phyloP scores from a whole-genome alignment of 2,329 filamentous ascomycete species.

The Lithohypha guttulata region DNA sequence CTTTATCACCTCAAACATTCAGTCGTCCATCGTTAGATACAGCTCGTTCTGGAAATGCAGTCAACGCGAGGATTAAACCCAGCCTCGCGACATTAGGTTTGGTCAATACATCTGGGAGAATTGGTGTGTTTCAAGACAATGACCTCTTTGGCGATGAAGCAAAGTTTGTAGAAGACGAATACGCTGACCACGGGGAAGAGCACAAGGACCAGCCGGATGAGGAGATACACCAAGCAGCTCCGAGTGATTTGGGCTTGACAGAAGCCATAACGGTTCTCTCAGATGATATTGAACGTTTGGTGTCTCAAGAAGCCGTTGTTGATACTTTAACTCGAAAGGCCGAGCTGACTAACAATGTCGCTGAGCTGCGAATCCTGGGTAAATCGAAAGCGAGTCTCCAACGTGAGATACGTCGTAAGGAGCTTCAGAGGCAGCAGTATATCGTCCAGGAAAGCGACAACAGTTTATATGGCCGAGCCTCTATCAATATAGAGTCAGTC shows the following conservation, averaged over 20 bases:
- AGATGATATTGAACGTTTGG: constrained; percentile 78
- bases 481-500: constrained; percentile 80
- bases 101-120: constrained; percentile 74
- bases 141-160: constrained; percentile 86
- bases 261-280: constrained; percentile 87
- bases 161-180: constrained; percentile 75
- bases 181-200: constrained; percentile 56
- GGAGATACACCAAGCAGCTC: constrained; percentile 84
- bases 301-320: constrained; percentile 78
- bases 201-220: constrained; percentile 52
- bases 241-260: constrained; percentile 82
- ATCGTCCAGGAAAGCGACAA: constrained; percentile 97
- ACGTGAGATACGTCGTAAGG: constrained; percentile 83
- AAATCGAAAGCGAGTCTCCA: constrained; percentile 92
- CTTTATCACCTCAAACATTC: constrained; percentile 41
- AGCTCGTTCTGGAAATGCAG: constrained; percentile 33
- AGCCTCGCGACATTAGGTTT: constrained; percentile 86
- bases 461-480: constrained; percentile 84
- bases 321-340: constrained; percentile 88
- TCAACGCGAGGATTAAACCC: constrained; percentile 53
- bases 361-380: constrained; percentile 78
- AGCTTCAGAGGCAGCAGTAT: constrained; percentile 92
- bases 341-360: constrained; percentile 91
- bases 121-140: constrained; percentile 83
- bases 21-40: constrained; percentile 52